Conservation (phyloP, 495 filamentous ascomycete genomes). For the Parachaetomium inaequale region DNA sequence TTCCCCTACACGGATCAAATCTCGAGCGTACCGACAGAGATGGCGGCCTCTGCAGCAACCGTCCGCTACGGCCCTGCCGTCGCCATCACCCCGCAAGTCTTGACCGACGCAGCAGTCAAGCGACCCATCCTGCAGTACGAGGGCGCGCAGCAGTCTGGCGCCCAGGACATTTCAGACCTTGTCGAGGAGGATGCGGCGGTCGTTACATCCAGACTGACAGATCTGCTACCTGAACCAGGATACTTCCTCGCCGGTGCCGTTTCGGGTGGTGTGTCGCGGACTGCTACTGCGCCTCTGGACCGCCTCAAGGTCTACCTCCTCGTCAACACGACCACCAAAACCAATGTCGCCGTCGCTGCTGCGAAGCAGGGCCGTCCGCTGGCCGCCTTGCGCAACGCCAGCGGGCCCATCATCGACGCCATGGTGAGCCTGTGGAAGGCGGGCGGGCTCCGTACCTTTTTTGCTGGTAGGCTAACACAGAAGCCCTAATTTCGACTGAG, state of each 20-base stretch:
- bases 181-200: conserved; percentile 30
- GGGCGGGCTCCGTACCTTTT: conserved; percentile 88
- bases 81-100: conserved; percentile 16
- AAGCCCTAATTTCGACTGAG: background rate
- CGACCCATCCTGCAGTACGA: conserved; percentile 18
- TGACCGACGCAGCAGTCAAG: conserved; percentile 16
- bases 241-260: conserved; percentile 95
- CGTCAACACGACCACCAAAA: conserved; percentile 68
- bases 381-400: conserved; percentile 61
- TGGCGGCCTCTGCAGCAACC: conserved; percentile 17
- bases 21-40: conserved; percentile 14
- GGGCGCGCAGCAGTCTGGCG: conserved; percentile 23
- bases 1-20: conserved; percentile 12
- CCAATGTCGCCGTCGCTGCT: conserved; percentile 56
- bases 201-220: conserved; percentile 49
- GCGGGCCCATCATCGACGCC: conserved; percentile 67
- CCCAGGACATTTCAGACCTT: conserved; percentile 26
- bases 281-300: conserved; percentile 91
- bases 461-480: conserved; percentile 66
- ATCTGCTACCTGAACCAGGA: conserved; percentile 66
- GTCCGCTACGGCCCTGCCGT: conserved; percentile 16
- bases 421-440: conserved; percentile 72
- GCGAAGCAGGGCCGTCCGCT: conserved; percentile 69
- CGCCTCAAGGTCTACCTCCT: conserved; percentile 97
- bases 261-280: conserved; percentile 87